These are phyloP conservation scores for Beauveria pseudobassiana DNA, from an alignment of 2,329 filamentous ascomycete species.

Conservation along the genomic window DNA sequence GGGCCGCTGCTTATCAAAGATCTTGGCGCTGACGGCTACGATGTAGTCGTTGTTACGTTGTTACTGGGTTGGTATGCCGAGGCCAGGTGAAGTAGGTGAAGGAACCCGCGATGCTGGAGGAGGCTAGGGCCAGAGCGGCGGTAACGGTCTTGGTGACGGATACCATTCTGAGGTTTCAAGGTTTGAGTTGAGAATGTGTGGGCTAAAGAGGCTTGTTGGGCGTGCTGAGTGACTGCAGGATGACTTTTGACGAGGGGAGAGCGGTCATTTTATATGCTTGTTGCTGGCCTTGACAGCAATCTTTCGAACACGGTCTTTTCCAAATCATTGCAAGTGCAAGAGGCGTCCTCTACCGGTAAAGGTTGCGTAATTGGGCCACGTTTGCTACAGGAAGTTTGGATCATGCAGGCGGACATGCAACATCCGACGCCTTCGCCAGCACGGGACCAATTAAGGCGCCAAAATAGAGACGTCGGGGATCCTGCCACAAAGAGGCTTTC, in stretches of 20 bases:
- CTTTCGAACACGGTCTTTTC: neutral
- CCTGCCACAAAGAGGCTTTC: neutral
- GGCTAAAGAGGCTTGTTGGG: neutral
- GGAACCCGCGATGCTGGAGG: constrained; percentile 6
- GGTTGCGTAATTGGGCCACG: neutral
- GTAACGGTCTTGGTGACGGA: constrained; percentile 13
- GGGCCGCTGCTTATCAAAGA: constrained; percentile 53
- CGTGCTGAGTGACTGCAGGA: neutral
- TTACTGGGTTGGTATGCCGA: too few species aligned
- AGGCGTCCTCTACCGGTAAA: neutral
- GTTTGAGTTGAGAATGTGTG: neutral
- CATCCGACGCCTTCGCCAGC: neutral
- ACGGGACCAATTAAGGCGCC: neutral
- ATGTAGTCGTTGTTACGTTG: constrained; percentile 56
- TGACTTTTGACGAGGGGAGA: neutral
- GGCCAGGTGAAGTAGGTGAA: constrained; percentile 50
- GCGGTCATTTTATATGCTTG: neutral
- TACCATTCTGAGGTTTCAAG: constrained; percentile 17
- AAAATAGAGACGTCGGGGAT: neutral
- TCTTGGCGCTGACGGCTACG: constrained; percentile 57
- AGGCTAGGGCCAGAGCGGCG: constrained; percentile 14
- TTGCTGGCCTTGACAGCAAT: neutral
- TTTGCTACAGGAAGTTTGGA: neutral
- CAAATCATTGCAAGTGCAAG: neutral
- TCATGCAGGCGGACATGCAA: neutral